Evolutionary conservation across 2,329 filamentous ascomycete genomes (phyloP).

Genomic region (Madurella mycetomatis): DNA sequence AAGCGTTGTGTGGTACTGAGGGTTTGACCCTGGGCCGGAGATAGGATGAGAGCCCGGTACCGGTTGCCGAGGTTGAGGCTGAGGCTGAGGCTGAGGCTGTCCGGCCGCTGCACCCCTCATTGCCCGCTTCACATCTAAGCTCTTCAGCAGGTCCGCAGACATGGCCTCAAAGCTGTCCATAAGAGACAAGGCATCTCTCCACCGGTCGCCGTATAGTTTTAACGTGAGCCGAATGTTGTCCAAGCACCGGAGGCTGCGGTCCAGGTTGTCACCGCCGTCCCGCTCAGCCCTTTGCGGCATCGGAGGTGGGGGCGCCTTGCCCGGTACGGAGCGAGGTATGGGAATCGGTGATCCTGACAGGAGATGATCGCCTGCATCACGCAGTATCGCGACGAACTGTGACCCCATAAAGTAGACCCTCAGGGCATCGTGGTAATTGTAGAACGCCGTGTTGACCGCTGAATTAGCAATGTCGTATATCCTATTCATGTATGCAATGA

Average conservation of each 20-base stretch:
- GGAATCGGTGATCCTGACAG: constrained; percentile 47
- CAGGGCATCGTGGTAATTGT: constrained; percentile 84
- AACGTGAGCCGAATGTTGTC: constrained; percentile 51
- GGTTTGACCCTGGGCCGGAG: not conserved
- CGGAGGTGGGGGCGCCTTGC: constrained; percentile 48
- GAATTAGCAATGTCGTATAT: constrained; percentile 64
- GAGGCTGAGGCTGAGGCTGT: constrained; percentile 25
- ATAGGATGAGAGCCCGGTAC: not conserved
- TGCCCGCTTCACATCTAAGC: constrained; percentile 38
- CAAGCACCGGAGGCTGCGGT: constrained; percentile 53
- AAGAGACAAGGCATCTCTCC: constrained; percentile 54
- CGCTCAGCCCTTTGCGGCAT: constrained; percentile 40
- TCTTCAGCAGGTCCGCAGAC: constrained; percentile 42
- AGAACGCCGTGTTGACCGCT: constrained; percentile 58
- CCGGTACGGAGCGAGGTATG: constrained; percentile 40
- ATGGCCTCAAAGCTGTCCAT: constrained; percentile 49
- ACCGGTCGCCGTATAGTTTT: constrained; percentile 53
- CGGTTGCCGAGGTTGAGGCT: too few species aligned
- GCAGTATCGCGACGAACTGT: constrained; percentile 59
- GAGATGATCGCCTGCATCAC: constrained; percentile 53
- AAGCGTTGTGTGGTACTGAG: constrained; percentile 26
- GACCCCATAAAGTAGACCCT: constrained; percentile 72
- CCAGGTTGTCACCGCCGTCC: constrained; percentile 45
- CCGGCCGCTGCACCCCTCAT: constrained; percentile 29
- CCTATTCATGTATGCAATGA: constrained; percentile 73